Evolutionary conservation across 495 filamentous ascomycete genomes (phyloP).

Genomic region (Hypomontagnella submonticulosa): DNA sequence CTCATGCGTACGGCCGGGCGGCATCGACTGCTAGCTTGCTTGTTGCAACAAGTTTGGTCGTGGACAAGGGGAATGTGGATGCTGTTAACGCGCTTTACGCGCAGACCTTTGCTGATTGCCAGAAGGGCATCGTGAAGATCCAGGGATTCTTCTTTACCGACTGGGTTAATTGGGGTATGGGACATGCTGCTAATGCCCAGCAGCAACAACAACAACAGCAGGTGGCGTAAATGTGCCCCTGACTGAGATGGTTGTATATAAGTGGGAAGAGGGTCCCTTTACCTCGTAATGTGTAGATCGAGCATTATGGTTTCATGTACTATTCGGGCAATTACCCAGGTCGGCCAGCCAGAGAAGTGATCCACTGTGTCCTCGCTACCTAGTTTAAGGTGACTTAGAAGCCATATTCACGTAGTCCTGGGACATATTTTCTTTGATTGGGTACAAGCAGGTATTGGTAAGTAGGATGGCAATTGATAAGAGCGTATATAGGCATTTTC

Average conservation of each 20-base stretch:
- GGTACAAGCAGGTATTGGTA: too few species aligned
- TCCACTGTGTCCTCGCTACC: too few species aligned
- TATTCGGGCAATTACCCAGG: neutral
- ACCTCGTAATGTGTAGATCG: too few species aligned
- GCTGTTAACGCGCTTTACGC: constrained; percentile 54
- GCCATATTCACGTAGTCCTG: too few species aligned
- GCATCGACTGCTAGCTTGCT: constrained; percentile 62
- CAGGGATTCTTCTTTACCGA: constrained; percentile 62
- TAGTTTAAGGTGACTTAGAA: too few species aligned
- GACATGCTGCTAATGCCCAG: constrained; percentile 51
- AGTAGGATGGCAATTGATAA: too few species aligned
- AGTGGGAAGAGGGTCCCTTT: neutral
- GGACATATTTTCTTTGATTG: too few species aligned
- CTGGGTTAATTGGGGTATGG: constrained; percentile 69
- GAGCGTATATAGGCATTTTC: too few species aligned
- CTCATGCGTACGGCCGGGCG: constrained; percentile 61
- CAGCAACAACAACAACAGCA: constrained; percentile 2
- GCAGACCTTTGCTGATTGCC: constrained; percentile 57
- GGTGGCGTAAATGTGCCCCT: neutral
- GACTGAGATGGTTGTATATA: neutral
- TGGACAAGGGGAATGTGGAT: constrained; percentile 47
- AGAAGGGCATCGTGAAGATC: constrained; percentile 58
- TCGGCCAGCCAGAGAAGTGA: too few species aligned
- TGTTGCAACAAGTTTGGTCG: constrained; percentile 57
- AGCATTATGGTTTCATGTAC: neutral